Conservation (phyloP, 2,329 filamentous ascomycete genomes). For the Fusarium equiseti region DNA sequence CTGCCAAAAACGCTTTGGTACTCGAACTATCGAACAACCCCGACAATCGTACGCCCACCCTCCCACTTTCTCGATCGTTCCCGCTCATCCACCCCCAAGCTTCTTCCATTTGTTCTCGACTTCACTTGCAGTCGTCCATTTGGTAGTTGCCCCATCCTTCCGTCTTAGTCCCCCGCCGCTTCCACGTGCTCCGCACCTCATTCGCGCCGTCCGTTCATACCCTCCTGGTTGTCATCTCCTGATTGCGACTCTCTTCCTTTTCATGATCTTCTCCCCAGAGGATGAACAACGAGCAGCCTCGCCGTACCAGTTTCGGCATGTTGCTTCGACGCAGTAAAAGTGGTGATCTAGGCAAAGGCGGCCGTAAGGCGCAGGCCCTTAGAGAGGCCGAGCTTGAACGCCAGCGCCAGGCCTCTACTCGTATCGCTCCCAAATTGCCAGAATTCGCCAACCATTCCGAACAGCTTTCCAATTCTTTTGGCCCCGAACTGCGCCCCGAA, state of each 20-base stretch:
- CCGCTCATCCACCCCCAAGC: conserved; percentile 25
- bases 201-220: conserved; percentile 36
- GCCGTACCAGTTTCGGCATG: conserved; percentile 64
- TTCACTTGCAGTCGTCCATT: conserved; percentile 25
- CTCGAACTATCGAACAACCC: conserved; percentile 21
- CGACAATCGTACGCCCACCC: conserved; percentile 26
- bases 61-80: conserved; percentile 29
- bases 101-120: conserved; percentile 36
- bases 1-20: conserved; percentile 26
- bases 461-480: conserved; percentile 60
- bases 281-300: conserved; percentile 50
- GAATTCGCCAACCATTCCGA: conserved; percentile 63
- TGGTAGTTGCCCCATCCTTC: conserved; percentile 29
- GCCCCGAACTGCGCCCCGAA: conserved; percentile 71
- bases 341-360: conserved; percentile 70
- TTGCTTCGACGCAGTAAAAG: conserved; percentile 77
- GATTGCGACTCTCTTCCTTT: conserved; percentile 43
- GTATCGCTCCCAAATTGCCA: conserved; percentile 64
- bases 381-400: conserved; percentile 65
- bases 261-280: conserved; percentile 45
- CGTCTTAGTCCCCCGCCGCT: conserved; percentile 31
- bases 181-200: conserved; percentile 44
- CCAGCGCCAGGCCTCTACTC: conserved; percentile 62
- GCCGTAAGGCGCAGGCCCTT: conserved; percentile 69
- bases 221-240: conserved; percentile 29